Evolutionary conservation across 2,329 filamentous ascomycete genomes (phyloP).

Genomic region (Aspergillus fructus): DNA sequence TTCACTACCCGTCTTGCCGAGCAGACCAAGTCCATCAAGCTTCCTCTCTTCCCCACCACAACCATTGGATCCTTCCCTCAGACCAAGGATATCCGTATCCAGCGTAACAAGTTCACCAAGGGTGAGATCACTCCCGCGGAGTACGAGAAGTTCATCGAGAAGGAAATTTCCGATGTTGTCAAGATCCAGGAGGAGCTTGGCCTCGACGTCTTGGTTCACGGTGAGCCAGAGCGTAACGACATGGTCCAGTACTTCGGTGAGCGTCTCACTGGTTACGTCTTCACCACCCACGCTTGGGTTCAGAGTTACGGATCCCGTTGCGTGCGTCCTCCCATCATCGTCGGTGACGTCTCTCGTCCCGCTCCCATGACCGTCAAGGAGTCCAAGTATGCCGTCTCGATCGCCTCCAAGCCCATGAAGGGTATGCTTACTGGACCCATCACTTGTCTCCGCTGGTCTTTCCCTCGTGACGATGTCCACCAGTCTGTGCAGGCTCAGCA

Average conservation of each 20-base stretch:
- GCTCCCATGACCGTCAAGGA: constrained; percentile 99
- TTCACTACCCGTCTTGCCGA: constrained; percentile 82
- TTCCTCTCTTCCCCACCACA: constrained; percentile 97
- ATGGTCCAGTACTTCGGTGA: constrained; percentile 99
- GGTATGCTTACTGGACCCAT: constrained; percentile 99
- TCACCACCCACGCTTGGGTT: constrained; percentile 99
- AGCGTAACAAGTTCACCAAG: constrained; percentile 99
- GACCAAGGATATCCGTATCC: constrained; percentile 96
- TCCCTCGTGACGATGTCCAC: constrained; percentile 99
- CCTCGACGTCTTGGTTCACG: constrained; percentile 96
- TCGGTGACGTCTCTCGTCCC: constrained; percentile 96
- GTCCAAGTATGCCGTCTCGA: constrained; percentile 94
- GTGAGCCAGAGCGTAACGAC: constrained; percentile 99
- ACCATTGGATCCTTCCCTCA: constrained; percentile 99
- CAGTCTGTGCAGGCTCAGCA: constrained; percentile 99
- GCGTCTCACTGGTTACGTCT: constrained; percentile 92
- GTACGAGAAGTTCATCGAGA: constrained; percentile 99
- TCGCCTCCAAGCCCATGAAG: constrained; percentile 99
- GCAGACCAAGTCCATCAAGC: constrained; percentile 89
- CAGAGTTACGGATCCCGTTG: constrained; percentile 98
- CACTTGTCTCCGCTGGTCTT: constrained; percentile 98
- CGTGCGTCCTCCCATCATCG: constrained; percentile 96
- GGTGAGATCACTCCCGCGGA: constrained; percentile 86
- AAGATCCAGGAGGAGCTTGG: constrained; percentile 97
- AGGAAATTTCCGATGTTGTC: constrained; percentile 94